phyloP scores from a whole-genome alignment of 2,329 filamentous ascomycete genomes.

The Alternaria hordeiaustralica region DNA sequence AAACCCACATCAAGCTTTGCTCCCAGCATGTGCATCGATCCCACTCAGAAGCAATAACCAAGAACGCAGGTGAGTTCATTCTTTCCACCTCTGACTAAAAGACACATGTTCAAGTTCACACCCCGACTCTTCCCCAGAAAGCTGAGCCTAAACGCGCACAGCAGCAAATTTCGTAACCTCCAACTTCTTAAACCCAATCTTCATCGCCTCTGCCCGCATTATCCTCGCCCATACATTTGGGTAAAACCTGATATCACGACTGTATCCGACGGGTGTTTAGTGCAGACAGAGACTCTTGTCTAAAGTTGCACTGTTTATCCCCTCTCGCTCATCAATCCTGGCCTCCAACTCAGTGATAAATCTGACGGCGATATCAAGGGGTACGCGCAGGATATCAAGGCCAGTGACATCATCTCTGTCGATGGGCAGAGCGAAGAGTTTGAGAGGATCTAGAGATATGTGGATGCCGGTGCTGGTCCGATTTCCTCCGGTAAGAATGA shows the following conservation, averaged over 20 bases:
- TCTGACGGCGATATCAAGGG: neutral
- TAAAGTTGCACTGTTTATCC: constrained; percentile 1
- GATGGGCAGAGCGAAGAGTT: constrained; percentile 18
- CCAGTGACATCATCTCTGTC: constrained; percentile 16
- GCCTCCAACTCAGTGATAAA: constrained; percentile 2
- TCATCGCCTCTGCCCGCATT: constrained; percentile 12
- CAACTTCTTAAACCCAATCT: constrained; percentile 11
- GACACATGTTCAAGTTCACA: constrained; percentile 1
- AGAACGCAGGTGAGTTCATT: neutral
- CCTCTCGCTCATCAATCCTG: constrained; percentile 12
- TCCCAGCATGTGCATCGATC: constrained; percentile 4
- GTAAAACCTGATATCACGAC: constrained; percentile 6
- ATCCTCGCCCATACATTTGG: constrained; percentile 5
- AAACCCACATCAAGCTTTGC: constrained; percentile 10
- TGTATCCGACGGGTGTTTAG: constrained; percentile 8
- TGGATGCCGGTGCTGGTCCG: constrained; percentile 5
- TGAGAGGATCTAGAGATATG: constrained; percentile 12
- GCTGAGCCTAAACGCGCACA: constrained; percentile 12
- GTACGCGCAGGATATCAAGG: constrained; percentile 17
- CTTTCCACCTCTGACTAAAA: constrained; percentile 8
- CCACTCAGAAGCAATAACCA: neutral
- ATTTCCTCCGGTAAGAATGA: constrained; percentile 7
- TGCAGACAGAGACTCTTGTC: constrained; percentile 16
- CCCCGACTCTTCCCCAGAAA: constrained; percentile 10
- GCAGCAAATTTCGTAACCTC: constrained; percentile 9